Evolutionary conservation across 805 yeast species (phyloP), one percentile per base, ranked within the genome.

Genomic region (Dipodascopsis tothii): DNA sequence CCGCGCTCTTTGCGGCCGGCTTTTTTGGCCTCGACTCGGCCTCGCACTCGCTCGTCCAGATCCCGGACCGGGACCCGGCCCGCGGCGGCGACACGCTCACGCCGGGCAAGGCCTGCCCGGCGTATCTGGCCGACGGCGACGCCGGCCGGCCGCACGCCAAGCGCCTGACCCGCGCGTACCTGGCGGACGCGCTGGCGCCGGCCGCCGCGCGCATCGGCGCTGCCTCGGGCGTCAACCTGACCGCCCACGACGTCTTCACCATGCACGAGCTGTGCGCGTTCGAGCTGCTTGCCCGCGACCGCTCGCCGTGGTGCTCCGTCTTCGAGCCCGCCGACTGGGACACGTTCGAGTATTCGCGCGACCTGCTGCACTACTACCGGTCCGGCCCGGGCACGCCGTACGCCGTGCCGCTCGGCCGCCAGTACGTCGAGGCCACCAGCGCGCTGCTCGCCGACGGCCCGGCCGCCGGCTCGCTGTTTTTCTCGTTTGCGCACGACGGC

Each of bases 401-500:
- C 17, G 48, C 51, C 19, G 42, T 40, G 7, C 40, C 62, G 6
- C 65, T 69, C 41, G 80, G 78, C 2, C 67, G 71, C 2, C 63
- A 69, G 4, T 69, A 68, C 56, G 60, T 74, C 49, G 69, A 74
- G 45, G 78, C 80, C 11, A 64, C 78, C 4, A 61, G 71, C 38
- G 58, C 65, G 9, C 57, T 75, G 45, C 64, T 76, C 48, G 62
- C 66, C 55, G 66, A 66, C 35, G 67, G 66, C n/a, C 63, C 64
- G 4, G 59, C 56, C 14, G 48, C 34, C 25, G 46, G 45, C 18
- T 22, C 28, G 21, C 16, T 37, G 9, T 47, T 41, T 28, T 48
- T 48, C 9, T 48, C 52, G 5, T 48, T 48, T 57, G 68, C 77
- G 16, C 82, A 77, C 59, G 81, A 77, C 57, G 75, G 78, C 21